A percentile compares a stretch with the other conserved stretches of the same genome.
These are phyloP conservation scores for Agarophyton chilense DNA, from an alignment of 23 red algal species.

Conservation along the genomic window DNA sequence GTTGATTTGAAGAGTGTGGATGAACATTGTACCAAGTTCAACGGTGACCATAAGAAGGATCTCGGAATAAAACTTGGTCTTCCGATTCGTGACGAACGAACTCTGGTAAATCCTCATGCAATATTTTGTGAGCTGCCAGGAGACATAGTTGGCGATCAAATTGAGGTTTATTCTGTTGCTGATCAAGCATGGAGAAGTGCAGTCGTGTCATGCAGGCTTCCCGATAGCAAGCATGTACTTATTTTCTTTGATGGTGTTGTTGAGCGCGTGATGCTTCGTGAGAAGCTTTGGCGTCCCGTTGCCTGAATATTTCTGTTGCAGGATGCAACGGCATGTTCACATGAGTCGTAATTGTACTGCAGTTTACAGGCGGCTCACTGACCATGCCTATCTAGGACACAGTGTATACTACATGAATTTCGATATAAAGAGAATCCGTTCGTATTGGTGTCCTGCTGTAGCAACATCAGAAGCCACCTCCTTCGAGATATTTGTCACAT, in stretches of 20 bases:
- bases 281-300: constrained; percentile 17
- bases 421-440: no score
- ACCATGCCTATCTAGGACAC: no score
- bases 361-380: no score
- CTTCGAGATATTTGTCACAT: no score
- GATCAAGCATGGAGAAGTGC: constrained; percentile 16
- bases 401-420: no score
- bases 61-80: background rate
- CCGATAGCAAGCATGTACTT: constrained; percentile 14
- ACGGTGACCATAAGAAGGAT: background rate
- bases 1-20: background rate
- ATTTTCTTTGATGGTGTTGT: constrained; percentile 14
- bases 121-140: background rate
- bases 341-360: no score
- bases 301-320: background rate
- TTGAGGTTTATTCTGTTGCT: constrained; percentile 21
- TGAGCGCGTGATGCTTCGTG: background rate
- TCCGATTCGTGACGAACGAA: background rate
- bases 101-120: background rate
- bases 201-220: background rate
- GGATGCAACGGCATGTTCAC: no score
- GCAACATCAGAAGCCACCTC: no score
- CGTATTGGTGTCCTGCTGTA: no score
- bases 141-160: constrained; percentile 16
- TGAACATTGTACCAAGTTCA: constrained; percentile 1